Conservation (phyloP, 2,329 filamentous ascomycete species). For the Microascus cirrosus region DNA sequence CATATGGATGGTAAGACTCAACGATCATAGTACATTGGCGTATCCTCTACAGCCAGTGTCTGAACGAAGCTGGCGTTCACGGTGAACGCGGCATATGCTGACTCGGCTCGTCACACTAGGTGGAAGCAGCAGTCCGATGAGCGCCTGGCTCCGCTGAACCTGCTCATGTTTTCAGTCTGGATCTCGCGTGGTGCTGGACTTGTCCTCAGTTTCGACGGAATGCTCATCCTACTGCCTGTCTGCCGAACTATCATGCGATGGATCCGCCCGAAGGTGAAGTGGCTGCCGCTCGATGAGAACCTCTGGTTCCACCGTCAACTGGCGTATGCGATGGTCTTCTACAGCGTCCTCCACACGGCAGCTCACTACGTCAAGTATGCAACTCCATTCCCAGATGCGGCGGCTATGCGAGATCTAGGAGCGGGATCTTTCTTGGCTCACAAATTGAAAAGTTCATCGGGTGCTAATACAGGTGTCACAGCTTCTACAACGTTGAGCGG, state of each 20-base stretch:
- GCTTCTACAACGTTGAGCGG: slow-evolving; percentile 91
- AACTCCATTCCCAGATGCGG: background rate
- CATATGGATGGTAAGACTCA: slow-evolving; percentile 63
- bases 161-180: slow-evolving; percentile 82
- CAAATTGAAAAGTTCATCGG: slow-evolving; percentile 6
- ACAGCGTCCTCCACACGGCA: slow-evolving; percentile 63
- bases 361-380: slow-evolving; percentile 90
- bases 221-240: slow-evolving; percentile 86
- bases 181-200: slow-evolving; percentile 88
- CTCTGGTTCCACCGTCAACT: slow-evolving; percentile 95
- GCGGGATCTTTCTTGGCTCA: too few species aligned
- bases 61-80: background rate
- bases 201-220: slow-evolving; percentile 71
- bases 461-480: slow-evolving; percentile 21
- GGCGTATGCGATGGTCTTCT: slow-evolving; percentile 79
- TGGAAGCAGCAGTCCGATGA: slow-evolving; percentile 61
- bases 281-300: slow-evolving; percentile 89
- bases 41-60: background rate
- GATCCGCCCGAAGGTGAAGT: slow-evolving; percentile 76
- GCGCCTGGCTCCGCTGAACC: slow-evolving; percentile 68
- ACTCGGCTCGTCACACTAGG: slow-evolving; percentile 36
- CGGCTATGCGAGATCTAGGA: background rate
- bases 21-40: background rate
- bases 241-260: slow-evolving; percentile 82
- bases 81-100: background rate